phyloP scores from a whole-genome alignment of 129 eudicot species.

The Artemisia annua region DNA sequence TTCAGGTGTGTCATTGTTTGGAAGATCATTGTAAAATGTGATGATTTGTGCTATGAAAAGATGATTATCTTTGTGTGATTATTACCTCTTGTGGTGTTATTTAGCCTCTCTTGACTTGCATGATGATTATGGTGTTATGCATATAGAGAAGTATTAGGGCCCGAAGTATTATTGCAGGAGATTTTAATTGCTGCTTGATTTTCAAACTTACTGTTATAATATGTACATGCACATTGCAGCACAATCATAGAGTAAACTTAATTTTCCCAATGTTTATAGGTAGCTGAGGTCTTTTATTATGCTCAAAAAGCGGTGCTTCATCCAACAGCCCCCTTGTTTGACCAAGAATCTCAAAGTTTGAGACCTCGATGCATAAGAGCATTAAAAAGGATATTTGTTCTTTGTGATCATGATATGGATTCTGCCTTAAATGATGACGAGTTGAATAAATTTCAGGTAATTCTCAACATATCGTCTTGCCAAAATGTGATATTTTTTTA shows the following conservation, averaged over 20 bases:
- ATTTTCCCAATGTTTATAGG: slow-evolving; percentile 43
- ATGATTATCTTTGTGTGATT: slow-evolving; percentile 2
- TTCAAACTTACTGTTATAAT: slow-evolving; percentile 20
- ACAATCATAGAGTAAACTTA: slow-evolving; percentile 18
- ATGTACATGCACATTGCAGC: slow-evolving; percentile 11
- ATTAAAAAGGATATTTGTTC: slow-evolving; percentile 77
- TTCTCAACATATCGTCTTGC: slow-evolving; percentile 2
- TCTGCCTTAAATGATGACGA: slow-evolving; percentile 82
- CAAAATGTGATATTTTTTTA: not conserved
- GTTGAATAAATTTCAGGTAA: slow-evolving; percentile 90
- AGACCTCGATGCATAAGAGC: slow-evolving; percentile 89
- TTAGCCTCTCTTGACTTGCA: not conserved
- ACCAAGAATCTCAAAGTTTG: slow-evolving; percentile 85
- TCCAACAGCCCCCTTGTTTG: slow-evolving; percentile 92
- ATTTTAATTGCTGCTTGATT: slow-evolving; percentile 26
- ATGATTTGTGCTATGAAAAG: not conserved
- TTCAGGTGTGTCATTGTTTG: slow-evolving; percentile 62
- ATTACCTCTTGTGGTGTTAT: slow-evolving; percentile 5
- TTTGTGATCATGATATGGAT: slow-evolving; percentile 88
- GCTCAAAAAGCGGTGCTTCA: slow-evolving; percentile 98
- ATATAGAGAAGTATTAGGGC: slow-evolving; percentile 30
- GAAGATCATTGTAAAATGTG: not conserved
- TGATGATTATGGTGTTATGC: slow-evolving; percentile 14
- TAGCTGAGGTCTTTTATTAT: slow-evolving; percentile 87
- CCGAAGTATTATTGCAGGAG: slow-evolving; percentile 19